Conservation (phyloP, 352 stramenopile genomes). For the Phytophthora quininea region DNA sequence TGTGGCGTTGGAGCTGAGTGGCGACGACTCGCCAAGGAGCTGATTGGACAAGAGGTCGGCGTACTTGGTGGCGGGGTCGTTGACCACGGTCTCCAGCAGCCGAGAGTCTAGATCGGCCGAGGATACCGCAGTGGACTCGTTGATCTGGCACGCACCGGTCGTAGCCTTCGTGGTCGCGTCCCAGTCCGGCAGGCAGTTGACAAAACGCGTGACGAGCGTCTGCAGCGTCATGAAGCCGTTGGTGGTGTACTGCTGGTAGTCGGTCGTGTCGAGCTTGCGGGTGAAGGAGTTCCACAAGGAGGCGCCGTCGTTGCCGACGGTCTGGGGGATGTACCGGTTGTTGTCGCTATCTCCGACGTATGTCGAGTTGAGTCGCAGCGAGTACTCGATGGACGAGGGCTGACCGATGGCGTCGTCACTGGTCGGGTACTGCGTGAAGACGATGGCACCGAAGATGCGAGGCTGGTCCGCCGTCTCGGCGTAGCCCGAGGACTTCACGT, state of each 20-base stretch:
- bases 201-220: slow-evolving; percentile 48
- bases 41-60: slow-evolving; percentile 19
- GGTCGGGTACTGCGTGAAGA: slow-evolving; percentile 39
- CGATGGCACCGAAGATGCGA: slow-evolving; percentile 53
- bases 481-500: slow-evolving; percentile 41
- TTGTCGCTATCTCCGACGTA: slow-evolving; percentile 20
- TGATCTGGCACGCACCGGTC: slow-evolving; percentile 23
- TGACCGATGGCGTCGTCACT: slow-evolving; percentile 28
- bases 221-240: slow-evolving; percentile 57
- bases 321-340: slow-evolving; percentile 26
- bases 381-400: slow-evolving; percentile 38
- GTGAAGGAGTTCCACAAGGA: slow-evolving; percentile 26
- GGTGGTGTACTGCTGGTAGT: slow-evolving; percentile 46
- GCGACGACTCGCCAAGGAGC: slow-evolving; percentile 18
- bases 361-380: slow-evolving; percentile 42
- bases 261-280: slow-evolving; percentile 27
- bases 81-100: slow-evolving; percentile 29
- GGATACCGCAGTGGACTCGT: slow-evolving; percentile 14
- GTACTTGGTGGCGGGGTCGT: slow-evolving; percentile 33
- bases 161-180: slow-evolving; percentile 25
- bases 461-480: slow-evolving; percentile 30
- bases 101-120: slow-evolving; percentile 17
- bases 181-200: slow-evolving; percentile 48
- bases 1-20: slow-evolving; percentile 12
- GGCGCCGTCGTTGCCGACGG: slow-evolving; percentile 8